Evolutionary conservation across 1,139 yeast genomes (phyloP).

Genomic region (Hemisphaericaspora subhashii): DNA sequence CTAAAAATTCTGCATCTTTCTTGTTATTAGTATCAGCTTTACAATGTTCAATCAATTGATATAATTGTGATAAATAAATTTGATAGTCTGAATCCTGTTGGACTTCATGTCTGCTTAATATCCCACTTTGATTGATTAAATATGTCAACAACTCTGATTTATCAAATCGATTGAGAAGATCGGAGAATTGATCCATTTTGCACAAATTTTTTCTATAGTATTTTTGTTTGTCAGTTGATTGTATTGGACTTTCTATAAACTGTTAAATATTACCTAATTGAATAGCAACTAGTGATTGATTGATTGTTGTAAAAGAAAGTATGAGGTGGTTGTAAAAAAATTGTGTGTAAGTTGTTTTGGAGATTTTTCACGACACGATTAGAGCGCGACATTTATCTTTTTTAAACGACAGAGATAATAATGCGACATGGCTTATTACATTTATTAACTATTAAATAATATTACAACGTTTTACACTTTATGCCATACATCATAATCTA

Average conservation of each 20-base stretch:
- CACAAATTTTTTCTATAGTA: not conserved
- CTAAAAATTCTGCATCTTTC: conserved; percentile 4
- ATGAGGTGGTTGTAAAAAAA: not conserved
- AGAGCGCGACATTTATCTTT: not conserved
- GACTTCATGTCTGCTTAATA: conserved; percentile 16
- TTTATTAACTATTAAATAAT: no score
- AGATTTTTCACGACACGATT: not conserved
- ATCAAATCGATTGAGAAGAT: conserved; percentile 20
- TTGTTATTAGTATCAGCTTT: conserved; percentile 16
- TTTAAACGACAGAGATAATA: no score
- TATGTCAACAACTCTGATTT: conserved; percentile 24
- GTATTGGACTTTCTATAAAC: not conserved
- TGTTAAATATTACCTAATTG: no score
- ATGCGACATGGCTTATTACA: no score
- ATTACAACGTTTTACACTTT: no score
- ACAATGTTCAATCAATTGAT: conserved; percentile 18
- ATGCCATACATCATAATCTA: conserved; percentile 1
- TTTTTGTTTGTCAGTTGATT: not conserved
- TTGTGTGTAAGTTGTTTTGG: no score
- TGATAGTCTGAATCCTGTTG: conserved; percentile 16
- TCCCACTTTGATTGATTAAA: conserved; percentile 24
- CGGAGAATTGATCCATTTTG: conserved; percentile 18
- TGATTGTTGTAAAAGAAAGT: no score
- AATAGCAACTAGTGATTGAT: no score
- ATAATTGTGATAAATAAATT: conserved; percentile 19